These are phyloP conservation scores for Tephrocybe rancida DNA, from an alignment of 768 basidiomycete genomes.

Conservation along the genomic window DNA sequence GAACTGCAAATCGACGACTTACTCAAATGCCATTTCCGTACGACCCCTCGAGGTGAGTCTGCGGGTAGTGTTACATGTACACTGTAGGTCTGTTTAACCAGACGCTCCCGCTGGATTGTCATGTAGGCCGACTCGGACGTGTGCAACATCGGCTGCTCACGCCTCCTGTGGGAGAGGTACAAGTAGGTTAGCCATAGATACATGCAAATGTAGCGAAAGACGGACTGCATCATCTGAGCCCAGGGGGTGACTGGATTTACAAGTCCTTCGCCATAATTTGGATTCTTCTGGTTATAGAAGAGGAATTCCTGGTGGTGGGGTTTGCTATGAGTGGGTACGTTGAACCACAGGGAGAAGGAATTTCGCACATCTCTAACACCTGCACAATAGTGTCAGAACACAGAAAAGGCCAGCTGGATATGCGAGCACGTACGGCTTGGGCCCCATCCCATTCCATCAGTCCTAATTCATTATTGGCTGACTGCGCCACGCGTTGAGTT, in stretches of 20 bases:
- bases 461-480: conserved; percentile 30
- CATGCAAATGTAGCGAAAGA: conserved; percentile 13
- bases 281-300: conserved; percentile 83
- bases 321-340: conserved; percentile 8
- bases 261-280: conserved; percentile 56
- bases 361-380: conserved; percentile 54
- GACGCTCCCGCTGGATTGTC: conserved; percentile 55
- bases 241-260: conserved; percentile 67
- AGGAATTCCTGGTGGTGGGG: conserved; percentile 65
- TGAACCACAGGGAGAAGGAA: conserved; percentile 27
- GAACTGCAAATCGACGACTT: conserved; percentile 30
- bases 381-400: conserved; percentile 21
- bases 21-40: conserved; percentile 88
- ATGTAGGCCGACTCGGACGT: conserved; percentile 19
- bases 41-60: conserved; percentile 50
- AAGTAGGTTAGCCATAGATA: not conserved
- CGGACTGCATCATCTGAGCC: conserved; percentile 74
- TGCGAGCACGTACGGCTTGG: conserved; percentile 68
- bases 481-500: conserved; percentile 7
- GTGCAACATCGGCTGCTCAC: conserved; percentile 14
- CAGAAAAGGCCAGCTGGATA: conserved; percentile 10
- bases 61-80: conserved; percentile 68
- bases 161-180: conserved; percentile 12
- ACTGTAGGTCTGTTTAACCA: conserved; percentile 86
- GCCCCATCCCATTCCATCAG: conserved; percentile 80